Evolutionary conservation across 1,284 basidiomycete species (phyloP).

Genomic region (Leccinum pachyderme): DNA sequence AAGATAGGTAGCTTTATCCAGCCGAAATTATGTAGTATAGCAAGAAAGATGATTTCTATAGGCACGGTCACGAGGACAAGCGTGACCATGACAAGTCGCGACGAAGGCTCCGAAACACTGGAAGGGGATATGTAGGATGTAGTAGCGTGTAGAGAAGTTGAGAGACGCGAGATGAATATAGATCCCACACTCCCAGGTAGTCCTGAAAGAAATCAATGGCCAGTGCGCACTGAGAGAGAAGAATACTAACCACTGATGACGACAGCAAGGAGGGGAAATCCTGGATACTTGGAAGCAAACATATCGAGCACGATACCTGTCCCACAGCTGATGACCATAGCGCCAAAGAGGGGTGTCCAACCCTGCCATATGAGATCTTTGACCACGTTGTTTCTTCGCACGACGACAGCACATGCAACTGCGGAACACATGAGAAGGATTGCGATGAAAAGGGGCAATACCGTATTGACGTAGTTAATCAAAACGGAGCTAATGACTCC

Average conservation of each 20-base stretch:
- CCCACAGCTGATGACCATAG: constrained; percentile 90
- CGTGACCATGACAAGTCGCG: constrained; percentile 58
- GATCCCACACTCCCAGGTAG: constrained; percentile 87
- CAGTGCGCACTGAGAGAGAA: neutral
- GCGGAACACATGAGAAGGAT: constrained; percentile 57
- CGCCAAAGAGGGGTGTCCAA: constrained; percentile 88
- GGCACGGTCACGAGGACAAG: constrained; percentile 76
- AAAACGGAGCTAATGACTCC: constrained; percentile 65
- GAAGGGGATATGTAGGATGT: constrained; percentile 29
- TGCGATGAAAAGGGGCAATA: constrained; percentile 62
- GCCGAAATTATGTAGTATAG: constrained; percentile 60
- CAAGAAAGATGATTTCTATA: constrained; percentile 72
- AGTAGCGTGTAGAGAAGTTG: constrained; percentile 77
- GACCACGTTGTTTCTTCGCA: constrained; percentile 66
- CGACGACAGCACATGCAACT: constrained; percentile 51
- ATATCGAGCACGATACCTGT: constrained; percentile 90
- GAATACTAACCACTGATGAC: constrained; percentile 75
- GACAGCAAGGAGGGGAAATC: constrained; percentile 86
- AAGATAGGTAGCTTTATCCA: constrained; percentile 74
- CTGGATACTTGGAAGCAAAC: constrained; percentile 84
- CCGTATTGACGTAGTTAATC: constrained; percentile 63
- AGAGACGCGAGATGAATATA: constrained; percentile 89
- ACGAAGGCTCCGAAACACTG: constrained; percentile 38
- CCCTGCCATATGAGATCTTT: constrained; percentile 75
- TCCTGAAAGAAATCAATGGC: constrained; percentile 40